Conservation (phyloP, 495 filamentous ascomycete genomes). For the Tuber umbilicatum region DNA sequence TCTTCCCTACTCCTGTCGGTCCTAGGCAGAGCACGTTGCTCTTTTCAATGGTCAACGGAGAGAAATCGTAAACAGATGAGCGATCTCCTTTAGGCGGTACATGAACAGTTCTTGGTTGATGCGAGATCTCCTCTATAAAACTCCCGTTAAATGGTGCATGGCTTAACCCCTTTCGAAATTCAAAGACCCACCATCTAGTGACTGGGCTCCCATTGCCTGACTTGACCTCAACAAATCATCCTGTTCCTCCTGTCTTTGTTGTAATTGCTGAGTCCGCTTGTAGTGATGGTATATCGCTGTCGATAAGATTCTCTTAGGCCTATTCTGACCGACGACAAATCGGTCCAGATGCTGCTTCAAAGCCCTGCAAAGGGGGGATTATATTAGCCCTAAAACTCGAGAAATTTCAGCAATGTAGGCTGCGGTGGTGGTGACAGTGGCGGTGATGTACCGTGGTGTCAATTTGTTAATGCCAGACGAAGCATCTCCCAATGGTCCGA, state of each 20-base stretch:
- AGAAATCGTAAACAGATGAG: conserved; percentile 49
- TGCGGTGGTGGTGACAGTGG: background rate
- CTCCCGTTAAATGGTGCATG: conserved; percentile 6
- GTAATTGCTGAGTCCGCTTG: conserved; percentile 71
- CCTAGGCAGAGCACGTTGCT: conserved; percentile 91
- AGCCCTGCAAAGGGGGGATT: conserved; percentile 46
- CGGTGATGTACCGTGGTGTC: conserved; percentile 36
- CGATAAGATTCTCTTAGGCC: conserved; percentile 90
- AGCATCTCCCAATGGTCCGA: conserved; percentile 32
- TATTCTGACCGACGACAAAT: conserved; percentile 92
- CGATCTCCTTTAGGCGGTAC: conserved; percentile 42
- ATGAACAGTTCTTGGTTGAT: conserved; percentile 59
- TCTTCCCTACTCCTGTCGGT: conserved; percentile 94
- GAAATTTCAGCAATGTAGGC: background rate
- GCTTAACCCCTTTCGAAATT: background rate
- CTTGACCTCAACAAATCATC: conserved; percentile 55
- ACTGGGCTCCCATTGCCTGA: conserved; percentile 43
- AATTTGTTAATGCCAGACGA: conserved; percentile 26
- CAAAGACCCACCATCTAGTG: conserved; percentile 49
- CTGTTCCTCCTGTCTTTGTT: conserved; percentile 69
- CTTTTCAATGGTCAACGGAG: conserved; percentile 79
- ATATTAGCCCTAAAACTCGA: background rate
- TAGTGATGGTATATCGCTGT: conserved; percentile 97
- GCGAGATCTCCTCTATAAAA: conserved; percentile 68
- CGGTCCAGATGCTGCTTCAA: conserved; percentile 90